A percentile compares a stretch with the other conserved stretches of the same genome.
Evolutionary conservation across 1,284 basidiomycete genomes (phyloP).

Genomic region (Rhodotorula sp.): DNA sequence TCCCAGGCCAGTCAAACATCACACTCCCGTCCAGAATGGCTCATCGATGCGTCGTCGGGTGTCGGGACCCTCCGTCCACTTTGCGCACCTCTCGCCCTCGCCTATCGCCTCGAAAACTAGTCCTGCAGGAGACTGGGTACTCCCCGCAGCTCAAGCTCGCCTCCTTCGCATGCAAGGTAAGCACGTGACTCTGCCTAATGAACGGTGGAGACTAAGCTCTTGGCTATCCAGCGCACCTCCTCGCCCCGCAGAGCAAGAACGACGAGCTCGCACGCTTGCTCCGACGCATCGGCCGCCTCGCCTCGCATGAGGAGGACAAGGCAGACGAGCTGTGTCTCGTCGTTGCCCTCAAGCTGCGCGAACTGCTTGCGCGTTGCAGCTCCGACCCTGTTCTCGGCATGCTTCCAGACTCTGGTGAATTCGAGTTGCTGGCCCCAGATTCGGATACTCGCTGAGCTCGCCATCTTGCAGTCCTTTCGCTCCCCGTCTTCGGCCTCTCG

Average conservation of each 20-base stretch:
- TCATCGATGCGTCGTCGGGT: slow-evolving; percentile 49
- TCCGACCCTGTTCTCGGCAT: slow-evolving; percentile 50
- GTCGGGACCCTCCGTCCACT: slow-evolving; percentile 7
- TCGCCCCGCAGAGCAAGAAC: slow-evolving; percentile 14
- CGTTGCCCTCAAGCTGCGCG: slow-evolving; percentile 45
- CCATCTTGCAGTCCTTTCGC: slow-evolving; percentile 29
- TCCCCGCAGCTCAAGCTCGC: slow-evolving; percentile 64
- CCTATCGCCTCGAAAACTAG: slow-evolving; percentile 52
- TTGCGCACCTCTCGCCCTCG: slow-evolving; percentile 22
- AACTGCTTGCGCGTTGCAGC: slow-evolving; percentile 43
- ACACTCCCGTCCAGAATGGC: slow-evolving; percentile 39
- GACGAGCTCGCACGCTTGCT: slow-evolving; percentile 8
- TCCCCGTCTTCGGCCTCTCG: slow-evolving; percentile 31
- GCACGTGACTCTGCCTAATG: slow-evolving; percentile 44
- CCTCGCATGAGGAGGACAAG: slow-evolving; percentile 53
- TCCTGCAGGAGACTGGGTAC: slow-evolving; percentile 57
- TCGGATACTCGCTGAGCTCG: not conserved
- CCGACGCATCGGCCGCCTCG: slow-evolving; percentile 21
- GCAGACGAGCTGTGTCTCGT: slow-evolving; percentile 62
- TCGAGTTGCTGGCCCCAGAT: not conserved
- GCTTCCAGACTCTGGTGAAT: slow-evolving; percentile 42
- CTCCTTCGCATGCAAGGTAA: slow-evolving; percentile 72
- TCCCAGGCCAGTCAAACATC: slow-evolving; percentile 12
- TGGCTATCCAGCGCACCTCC: slow-evolving; percentile 3
- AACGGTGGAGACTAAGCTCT: not conserved